A percentile compares a stretch with the other conserved stretches of the same genome.
phyloP scores from a whole-genome alignment of 2,329 filamentous ascomycete genomes.

The Ophiostoma perfectum region DNA sequence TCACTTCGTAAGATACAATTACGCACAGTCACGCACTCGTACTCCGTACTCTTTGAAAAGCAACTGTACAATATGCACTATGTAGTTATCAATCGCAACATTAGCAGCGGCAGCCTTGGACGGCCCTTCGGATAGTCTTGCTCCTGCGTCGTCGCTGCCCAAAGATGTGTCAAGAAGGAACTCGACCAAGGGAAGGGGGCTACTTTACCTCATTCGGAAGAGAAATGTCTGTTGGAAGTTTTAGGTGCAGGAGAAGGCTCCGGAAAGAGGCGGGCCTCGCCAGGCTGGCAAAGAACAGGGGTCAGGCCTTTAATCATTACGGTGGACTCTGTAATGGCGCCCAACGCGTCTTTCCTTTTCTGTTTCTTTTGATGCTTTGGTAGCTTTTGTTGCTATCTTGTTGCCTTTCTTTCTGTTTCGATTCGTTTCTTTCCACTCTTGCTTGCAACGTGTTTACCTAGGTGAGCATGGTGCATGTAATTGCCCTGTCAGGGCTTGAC shows the following conservation, averaged over 20 bases:
- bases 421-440: no score
- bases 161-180: not conserved
- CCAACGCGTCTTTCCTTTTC: not conserved
- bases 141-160: not conserved
- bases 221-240: conserved; percentile 4
- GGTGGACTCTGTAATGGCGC: not conserved
- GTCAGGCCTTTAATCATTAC: not conserved
- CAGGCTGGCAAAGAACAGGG: conserved; percentile 1
- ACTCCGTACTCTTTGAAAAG: no score
- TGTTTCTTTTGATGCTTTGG: no score
- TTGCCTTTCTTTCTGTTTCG: no score
- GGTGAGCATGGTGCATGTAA: not conserved
- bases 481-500: conserved; percentile 2
- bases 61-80: no score
- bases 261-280: not conserved
- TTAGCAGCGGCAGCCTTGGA: no score
- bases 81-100: no score
- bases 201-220: not conserved
- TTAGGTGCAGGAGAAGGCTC: conserved; percentile 7
- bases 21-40: no score
- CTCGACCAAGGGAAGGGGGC: not conserved
- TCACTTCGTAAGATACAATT: no score
- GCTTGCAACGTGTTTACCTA: not conserved
- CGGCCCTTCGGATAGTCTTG: no score
- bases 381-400: no score